phyloP scores from a whole-genome alignment of 805 yeast genomes.

The Barnettozyma populi region DNA sequence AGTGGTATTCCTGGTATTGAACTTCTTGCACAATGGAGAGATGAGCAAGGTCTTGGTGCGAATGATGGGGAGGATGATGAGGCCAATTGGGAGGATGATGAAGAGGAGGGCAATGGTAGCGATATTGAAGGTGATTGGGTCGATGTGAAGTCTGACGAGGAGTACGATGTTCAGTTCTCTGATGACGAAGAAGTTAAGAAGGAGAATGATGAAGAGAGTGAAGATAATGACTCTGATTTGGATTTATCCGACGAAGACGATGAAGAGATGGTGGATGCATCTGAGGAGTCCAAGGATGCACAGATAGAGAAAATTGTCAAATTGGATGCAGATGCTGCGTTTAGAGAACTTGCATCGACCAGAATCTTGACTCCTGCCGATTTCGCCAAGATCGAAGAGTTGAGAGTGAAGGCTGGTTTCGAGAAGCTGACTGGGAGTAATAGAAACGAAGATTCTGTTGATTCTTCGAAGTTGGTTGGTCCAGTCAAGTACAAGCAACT shows the following conservation, averaged over 20 bases:
- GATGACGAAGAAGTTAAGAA: constrained; percentile 37
- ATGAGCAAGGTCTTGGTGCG: constrained; percentile 48
- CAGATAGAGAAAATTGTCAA: constrained; percentile 33
- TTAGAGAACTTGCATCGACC: constrained; percentile 58
- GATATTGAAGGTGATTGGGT: constrained; percentile 93
- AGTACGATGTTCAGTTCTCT: constrained; percentile 52
- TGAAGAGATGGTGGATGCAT: constrained; percentile 18
- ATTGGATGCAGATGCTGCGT: constrained; percentile 36
- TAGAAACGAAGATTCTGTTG: constrained; percentile 79
- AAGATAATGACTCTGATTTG: constrained; percentile 51
- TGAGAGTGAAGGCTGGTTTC: constrained; percentile 79
- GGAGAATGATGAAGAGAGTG: constrained; percentile 33
- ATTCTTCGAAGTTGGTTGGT: constrained; percentile 72
- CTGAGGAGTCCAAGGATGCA: constrained; percentile 21
- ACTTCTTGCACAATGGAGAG: constrained; percentile 81
- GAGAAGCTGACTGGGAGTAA: constrained; percentile 66
- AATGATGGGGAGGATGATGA: constrained; percentile 59
- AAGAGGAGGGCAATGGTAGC: constrained; percentile 42
- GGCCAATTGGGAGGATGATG: constrained; percentile 50
- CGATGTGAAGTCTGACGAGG: constrained; percentile 76
- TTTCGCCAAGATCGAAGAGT: constrained; percentile 90
- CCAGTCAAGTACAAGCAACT: constrained; percentile 69
- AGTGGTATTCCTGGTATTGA: constrained; percentile 91
- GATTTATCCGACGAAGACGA: constrained; percentile 34
- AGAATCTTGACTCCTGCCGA: constrained; percentile 95